Evolutionary conservation across 495 filamentous ascomycete species (phyloP), one percentile per base, ranked within the genome.

Genomic region (Staphylotrichum tortipilum): DNA sequence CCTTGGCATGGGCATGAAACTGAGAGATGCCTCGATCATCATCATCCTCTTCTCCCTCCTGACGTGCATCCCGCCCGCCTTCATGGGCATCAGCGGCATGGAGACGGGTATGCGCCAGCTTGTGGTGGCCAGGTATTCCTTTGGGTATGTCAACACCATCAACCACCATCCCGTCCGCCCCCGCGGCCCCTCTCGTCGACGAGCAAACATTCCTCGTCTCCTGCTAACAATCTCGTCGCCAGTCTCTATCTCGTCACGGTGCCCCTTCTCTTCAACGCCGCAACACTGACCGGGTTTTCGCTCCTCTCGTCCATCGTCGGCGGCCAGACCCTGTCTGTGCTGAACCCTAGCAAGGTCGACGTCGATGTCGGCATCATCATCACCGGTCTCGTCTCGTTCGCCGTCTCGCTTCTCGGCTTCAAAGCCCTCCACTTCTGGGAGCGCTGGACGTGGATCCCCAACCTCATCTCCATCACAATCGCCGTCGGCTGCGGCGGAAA

Each of bases 1-100:
- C 3, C 67, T 75, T 0, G 54, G 66, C 14, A 78, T 73, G 49
- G 71, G 69, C 19, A 58, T 81, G 63, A 66, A 65, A 30, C 63
- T 80, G n/a, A 61, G 77, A 33, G 77, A 81, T 52, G 63, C 74
- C 1, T 71, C 72, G 7, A 58, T 81, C 22, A 70, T 77, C 46
- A 81, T 80, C 45, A 45, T 81, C 14, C 80, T 81, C 63, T 78
- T 79, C 45, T 68, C 68, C 37, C 58, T 78, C 43, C 60, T 78
- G 12, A 74, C 67, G 28, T 71, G 70, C 2, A 54, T 77, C 22
- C 75, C 74, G 0, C 71, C 74, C 4, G 76, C 74, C 10, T 80
- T 77, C 54, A 73, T 80, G 59, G 71, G 70, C 22, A 75, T 73
- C 21, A 72, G 71, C 28, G 75, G 73, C 8, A 67, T 73, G 33